Evolutionary conservation across 768 basidiomycete genomes (phyloP).

Genomic region (Sarcodon sp.): DNA sequence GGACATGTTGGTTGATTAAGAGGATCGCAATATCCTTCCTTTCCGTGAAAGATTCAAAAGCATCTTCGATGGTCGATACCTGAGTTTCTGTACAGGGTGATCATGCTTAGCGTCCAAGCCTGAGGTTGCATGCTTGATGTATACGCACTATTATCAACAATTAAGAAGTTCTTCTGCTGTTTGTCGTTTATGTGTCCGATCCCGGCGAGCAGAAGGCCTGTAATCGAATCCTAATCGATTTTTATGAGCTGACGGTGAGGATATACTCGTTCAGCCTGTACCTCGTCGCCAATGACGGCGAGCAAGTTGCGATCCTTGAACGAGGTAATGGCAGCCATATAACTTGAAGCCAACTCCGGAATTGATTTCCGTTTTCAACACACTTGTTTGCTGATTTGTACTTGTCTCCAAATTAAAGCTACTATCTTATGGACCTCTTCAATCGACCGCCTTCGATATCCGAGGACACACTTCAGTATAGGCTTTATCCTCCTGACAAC

Average conservation of each 20-base stretch:
- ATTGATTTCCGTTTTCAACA: not conserved
- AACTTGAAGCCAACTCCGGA: not conserved
- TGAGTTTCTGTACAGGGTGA: conserved; percentile 58
- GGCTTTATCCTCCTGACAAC: conserved; percentile 46
- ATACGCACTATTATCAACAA: conserved; percentile 82
- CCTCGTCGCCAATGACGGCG: conserved; percentile 97
- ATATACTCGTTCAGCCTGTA: conserved; percentile 18
- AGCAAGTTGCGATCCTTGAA: conserved; percentile 79
- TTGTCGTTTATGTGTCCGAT: conserved; percentile 84
- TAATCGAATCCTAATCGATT: conserved; percentile 77
- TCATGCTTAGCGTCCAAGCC: not conserved
- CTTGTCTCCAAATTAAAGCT: not conserved
- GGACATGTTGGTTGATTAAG: conserved; percentile 95
- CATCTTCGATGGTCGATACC: conserved; percentile 76
- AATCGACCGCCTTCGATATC: conserved; percentile 66
- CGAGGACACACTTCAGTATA: conserved; percentile 77
- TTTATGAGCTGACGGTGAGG: conserved; percentile 3
- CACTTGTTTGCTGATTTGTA: not conserved
- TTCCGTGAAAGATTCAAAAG: conserved; percentile 91
- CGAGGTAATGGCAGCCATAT: conserved; percentile 17
- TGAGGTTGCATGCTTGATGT: not conserved
- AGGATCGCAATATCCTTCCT: conserved; percentile 93
- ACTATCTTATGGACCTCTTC: conserved; percentile 38
- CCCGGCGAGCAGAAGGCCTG: conserved; percentile 89
- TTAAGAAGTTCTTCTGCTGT: conserved; percentile 95